phyloP scores from a whole-genome alignment of 1,284 basidiomycete species.

The Cystobasidium pallidum region DNA sequence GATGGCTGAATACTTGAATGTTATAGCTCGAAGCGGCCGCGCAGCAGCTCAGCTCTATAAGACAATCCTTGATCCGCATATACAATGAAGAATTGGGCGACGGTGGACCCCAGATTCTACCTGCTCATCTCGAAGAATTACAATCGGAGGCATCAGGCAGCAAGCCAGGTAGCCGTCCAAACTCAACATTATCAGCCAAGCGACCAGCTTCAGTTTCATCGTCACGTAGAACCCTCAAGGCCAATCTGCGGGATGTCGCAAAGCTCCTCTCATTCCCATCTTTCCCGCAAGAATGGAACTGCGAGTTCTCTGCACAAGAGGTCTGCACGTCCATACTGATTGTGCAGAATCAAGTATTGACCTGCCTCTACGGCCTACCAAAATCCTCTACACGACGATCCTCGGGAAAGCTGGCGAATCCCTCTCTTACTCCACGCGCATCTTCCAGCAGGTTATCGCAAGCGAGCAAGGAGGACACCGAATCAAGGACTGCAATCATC shows the following conservation, averaged over 20 bases:
- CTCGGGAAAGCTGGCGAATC: background rate
- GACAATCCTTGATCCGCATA: background rate
- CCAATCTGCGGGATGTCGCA: background rate
- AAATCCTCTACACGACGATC: background rate
- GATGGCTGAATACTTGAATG: background rate
- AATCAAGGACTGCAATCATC: background rate
- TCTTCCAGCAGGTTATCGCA: background rate
- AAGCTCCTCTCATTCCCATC: constrained; percentile 16
- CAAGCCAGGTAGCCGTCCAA: constrained; percentile 1
- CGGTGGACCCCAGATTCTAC: background rate
- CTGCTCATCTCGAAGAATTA: background rate
- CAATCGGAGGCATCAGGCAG: background rate
- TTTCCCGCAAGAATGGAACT: constrained; percentile 8
- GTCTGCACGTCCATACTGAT: constrained; percentile 14
- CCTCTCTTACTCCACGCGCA: background rate
- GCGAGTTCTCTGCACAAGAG: background rate
- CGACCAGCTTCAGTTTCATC: background rate
- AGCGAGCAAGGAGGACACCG: background rate
- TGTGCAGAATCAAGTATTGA: constrained; percentile 16
- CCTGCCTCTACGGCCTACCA: constrained; percentile 9
- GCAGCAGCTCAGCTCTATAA: constrained; percentile 14
- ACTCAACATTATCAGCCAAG: constrained; percentile 1
- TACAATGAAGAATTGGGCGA: background rate
- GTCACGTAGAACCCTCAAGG: background rate
- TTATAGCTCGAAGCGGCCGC: constrained; percentile 17